Percentiles rank a stretch among this genome's conserved stretches.
These are phyloP conservation scores for Aspergillus tanneri DNA, from an alignment of 2,329 filamentous ascomycete genomes.

Conservation along the genomic window DNA sequence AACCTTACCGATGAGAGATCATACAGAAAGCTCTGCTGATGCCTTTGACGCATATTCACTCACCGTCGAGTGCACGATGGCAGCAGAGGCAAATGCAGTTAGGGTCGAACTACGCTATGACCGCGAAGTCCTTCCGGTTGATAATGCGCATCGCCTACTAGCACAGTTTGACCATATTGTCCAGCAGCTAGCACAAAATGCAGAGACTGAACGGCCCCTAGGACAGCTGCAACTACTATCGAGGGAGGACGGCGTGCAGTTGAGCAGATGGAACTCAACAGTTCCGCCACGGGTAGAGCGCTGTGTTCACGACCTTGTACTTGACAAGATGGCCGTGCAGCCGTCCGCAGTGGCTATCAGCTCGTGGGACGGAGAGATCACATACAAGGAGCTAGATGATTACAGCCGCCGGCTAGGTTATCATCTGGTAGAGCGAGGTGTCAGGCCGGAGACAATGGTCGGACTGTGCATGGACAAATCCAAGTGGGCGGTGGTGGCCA, in stretches of 20 bases:
- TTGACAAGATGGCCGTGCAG: not conserved
- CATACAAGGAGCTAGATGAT: not conserved
- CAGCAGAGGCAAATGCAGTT: constrained; percentile 4
- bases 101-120: constrained; percentile 12
- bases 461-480: not conserved
- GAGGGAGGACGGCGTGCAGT: constrained; percentile 9
- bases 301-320: constrained; percentile 12
- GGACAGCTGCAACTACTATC: constrained; percentile 9
- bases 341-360: no score
- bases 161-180: constrained; percentile 13
- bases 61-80: constrained; percentile 13
- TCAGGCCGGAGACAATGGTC: not conserved
- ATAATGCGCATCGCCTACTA: constrained; percentile 10
- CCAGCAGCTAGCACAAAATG: constrained; percentile 6
- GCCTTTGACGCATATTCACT: constrained; percentile 15
- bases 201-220: constrained; percentile 5
- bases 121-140: constrained; percentile 6
- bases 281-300: constrained; percentile 8
- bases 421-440: not conserved
- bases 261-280: constrained; percentile 12
- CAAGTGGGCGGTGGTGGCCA: not conserved
- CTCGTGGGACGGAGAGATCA: not conserved
- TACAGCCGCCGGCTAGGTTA: not conserved
- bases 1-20: not conserved
- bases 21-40: constrained; percentile 7